Conservation (phyloP, 768 basidiomycete species). For the Amanita pallidorosea region DNA sequence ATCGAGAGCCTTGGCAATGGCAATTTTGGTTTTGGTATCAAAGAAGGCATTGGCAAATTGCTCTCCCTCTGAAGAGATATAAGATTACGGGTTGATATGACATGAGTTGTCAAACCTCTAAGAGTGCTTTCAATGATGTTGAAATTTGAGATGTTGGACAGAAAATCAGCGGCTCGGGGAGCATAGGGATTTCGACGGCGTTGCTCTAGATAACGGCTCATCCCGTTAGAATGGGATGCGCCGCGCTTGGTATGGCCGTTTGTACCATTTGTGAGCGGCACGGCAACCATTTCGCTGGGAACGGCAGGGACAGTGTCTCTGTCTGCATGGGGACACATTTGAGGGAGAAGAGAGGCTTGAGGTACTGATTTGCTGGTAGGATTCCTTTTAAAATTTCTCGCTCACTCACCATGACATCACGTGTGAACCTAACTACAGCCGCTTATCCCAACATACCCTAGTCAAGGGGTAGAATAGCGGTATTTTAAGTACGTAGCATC, state of each 20-base stretch:
- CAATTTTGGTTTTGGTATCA: constrained; percentile 98
- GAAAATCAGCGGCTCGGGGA: constrained; percentile 83
- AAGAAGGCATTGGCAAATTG: constrained; percentile 99
- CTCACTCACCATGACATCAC: constrained; percentile 6
- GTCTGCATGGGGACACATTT: constrained; percentile 59
- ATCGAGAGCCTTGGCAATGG: constrained; percentile 95
- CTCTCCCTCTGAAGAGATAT: constrained; percentile 69
- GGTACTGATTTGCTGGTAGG: not conserved
- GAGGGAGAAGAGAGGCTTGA: constrained; percentile 7
- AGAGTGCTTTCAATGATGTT: constrained; percentile 97
- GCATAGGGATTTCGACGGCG: constrained; percentile 71
- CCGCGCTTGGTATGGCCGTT: constrained; percentile 21
- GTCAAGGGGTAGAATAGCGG: not conserved
- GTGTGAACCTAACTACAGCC: not conserved
- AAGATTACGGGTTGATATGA: not conserved
- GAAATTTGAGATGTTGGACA: constrained; percentile 89
- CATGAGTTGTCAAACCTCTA: constrained; percentile 48
- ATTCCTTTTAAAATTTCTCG: constrained; percentile 6
- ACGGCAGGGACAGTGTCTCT: constrained; percentile 33
- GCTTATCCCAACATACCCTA: not conserved
- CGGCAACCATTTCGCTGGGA: constrained; percentile 58
- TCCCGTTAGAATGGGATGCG: constrained; percentile 24
- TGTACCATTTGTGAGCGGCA: constrained; percentile 42
- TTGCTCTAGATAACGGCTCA: constrained; percentile 23
- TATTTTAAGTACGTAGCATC: not conserved